Evolutionary conservation across 208 protist genomes (phyloP).

Genomic region (Phytomonas sp.): DNA sequence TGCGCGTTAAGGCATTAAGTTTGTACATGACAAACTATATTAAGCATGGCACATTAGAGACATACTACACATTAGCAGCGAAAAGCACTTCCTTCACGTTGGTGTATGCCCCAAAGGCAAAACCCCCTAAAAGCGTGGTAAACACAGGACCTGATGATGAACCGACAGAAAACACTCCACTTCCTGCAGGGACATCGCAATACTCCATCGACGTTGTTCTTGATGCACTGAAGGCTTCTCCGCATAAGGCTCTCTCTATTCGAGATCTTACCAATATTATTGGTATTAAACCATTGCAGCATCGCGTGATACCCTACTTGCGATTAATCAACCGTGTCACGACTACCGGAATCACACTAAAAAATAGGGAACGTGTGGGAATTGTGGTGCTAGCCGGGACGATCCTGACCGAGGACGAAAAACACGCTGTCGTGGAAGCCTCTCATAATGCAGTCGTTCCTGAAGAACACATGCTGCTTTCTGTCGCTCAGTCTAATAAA

Average conservation of each 20-base stretch:
- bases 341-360: slow-evolving; percentile 40
- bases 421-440: slow-evolving; percentile 14
- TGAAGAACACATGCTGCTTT: background rate
- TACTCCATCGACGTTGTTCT: slow-evolving; percentile 50
- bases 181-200: slow-evolving; percentile 42
- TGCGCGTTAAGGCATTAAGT: slow-evolving; percentile 12
- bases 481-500: background rate
- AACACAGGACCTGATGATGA: background rate
- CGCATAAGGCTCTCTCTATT: slow-evolving; percentile 40
- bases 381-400: slow-evolving; percentile 35
- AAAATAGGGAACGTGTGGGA: slow-evolving; percentile 34
- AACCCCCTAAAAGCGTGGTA: background rate
- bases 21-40: slow-evolving; percentile 26
- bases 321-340: slow-evolving; percentile 22
- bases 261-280: slow-evolving; percentile 27
- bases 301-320: slow-evolving; percentile 54
- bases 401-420: slow-evolving; percentile 24
- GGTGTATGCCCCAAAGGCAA: slow-evolving; percentile 20
- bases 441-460: background rate
- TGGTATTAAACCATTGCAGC: slow-evolving; percentile 29
- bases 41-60: slow-evolving; percentile 32
- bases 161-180: slow-evolving; percentile 6
- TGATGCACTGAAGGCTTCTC: slow-evolving; percentile 37
- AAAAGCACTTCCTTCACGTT: slow-evolving; percentile 34
- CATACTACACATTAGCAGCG: slow-evolving; percentile 16